Evolutionary conservation across 345 rosid genomes (phyloP), one percentile per base, ranked within the genome.

Genomic region (Populus deltoides): DNA sequence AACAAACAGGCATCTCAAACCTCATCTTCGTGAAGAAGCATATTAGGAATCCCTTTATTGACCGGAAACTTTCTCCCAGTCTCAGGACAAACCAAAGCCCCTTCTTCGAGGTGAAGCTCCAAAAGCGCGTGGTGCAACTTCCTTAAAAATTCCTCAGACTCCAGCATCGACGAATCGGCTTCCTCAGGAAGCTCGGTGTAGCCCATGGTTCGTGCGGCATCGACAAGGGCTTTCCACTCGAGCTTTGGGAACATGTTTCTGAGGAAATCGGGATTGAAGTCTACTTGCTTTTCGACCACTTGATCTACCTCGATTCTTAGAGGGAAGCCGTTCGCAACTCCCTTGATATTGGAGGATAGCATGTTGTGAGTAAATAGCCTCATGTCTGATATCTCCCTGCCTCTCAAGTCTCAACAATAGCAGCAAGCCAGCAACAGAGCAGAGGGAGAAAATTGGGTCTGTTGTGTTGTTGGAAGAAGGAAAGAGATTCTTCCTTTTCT

Each of bases 1-100:
- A 15, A 43, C 18, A 35, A 53, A 73, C 17, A 45, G 8, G 12
- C 17, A 70, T 8, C 43, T 86, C 82, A 90, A 78, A 96, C 98
- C 90, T 96, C 97, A 71, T 96, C 98, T 76, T 93, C 97, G n/a
- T 88, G 98, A 17, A 96, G 98, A 82, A 93, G 93, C 98, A 96
- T 92, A 80, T 92, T 93, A 11, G 98, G 99, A 61, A 96, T 92
- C 9, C 97, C 98, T 72, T 91, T 93, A 43, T 53, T 91, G 5
- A 90, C 94, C 0, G 94, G 93, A 59, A 91, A 91, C 80, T 84
- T 90, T 24, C 96, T 76, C 6, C 90, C 97, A 5, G 97, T 91
- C 86, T 92, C 90, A 2, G 97, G 98, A 71, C 98, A 96, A 78
- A 94, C 88, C 71, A 96, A 89, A 18, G 95, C 88, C n/a, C 99